Evolutionary conservation across 2,329 filamentous ascomycete species (phyloP).

Genomic region (Colletotrichum sp.): DNA sequence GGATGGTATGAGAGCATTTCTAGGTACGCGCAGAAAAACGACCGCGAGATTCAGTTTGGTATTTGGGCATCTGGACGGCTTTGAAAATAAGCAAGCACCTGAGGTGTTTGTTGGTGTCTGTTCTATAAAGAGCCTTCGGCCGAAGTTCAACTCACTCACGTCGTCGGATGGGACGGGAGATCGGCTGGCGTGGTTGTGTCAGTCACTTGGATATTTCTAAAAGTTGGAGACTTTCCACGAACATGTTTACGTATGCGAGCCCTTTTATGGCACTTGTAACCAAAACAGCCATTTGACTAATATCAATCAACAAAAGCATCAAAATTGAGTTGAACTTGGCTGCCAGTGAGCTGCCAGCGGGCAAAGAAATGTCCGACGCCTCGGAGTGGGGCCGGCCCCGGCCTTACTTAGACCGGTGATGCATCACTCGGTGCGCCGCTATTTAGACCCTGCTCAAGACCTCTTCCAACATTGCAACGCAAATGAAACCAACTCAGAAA

Average conservation of each 20-base stretch:
- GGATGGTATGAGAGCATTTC: not conserved
- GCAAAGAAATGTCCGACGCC: not conserved
- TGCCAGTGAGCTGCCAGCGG: not conserved
- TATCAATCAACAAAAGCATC: not conserved
- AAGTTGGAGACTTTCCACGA: not conserved
- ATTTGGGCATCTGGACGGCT: not conserved
- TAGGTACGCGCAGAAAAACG: not conserved
- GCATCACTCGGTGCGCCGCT: not conserved
- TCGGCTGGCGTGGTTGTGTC: not conserved
- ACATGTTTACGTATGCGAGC: not conserved
- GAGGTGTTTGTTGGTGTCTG: not conserved
- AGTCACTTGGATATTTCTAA: not conserved
- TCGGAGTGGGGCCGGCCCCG: not conserved
- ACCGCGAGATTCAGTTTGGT: not conserved
- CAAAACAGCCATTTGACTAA: not conserved
- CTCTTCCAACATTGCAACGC: not conserved
- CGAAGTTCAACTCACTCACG: not conserved
- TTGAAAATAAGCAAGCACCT: not conserved
- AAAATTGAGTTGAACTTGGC: not conserved
- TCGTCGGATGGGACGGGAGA: not conserved
- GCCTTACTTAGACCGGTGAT: not conserved
- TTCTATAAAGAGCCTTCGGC: not conserved
- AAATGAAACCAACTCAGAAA: not conserved
- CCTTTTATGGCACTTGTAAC: not conserved
- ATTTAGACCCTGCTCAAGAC: not conserved